These are phyloP conservation scores for Silene noctiflora DNA, from an alignment of 179 eudicot species.

Conservation along the genomic window DNA sequence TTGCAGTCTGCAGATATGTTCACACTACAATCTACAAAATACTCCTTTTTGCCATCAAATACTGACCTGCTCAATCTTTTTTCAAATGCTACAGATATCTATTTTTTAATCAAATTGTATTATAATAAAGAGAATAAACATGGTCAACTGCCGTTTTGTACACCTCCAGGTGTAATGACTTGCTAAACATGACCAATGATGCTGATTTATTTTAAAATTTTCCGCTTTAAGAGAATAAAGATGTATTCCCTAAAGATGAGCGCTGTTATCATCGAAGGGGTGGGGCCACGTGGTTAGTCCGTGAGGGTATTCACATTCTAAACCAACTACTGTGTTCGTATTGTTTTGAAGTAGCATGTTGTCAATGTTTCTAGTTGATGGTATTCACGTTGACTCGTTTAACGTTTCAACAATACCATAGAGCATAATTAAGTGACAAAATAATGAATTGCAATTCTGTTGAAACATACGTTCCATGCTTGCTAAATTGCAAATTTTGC, in stretches of 20 bases:
- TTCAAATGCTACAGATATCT: not conserved
- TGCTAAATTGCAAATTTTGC: not conserved
- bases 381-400: not conserved
- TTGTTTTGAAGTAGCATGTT: not conserved
- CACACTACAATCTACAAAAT: too few relatives aligned
- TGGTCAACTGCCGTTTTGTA: not conserved
- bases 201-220: not conserved
- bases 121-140: not conserved
- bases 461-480: not conserved
- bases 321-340: not conserved
- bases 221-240: not conserved
- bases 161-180: not conserved
- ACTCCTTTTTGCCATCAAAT: not conserved
- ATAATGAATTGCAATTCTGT: not conserved
- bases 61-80: not conserved
- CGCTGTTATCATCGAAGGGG: too few relatives aligned
- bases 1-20: not conserved
- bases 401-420: not conserved
- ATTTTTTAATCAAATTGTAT: slow-evolving; percentile 4
- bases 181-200: not conserved
- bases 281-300: too few relatives aligned
- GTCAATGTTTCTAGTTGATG: not conserved
- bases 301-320: not conserved
- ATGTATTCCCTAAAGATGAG: not conserved
- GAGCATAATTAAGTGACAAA: not conserved